Conservation (phyloP, 202 grass and related monocot genomes). For the Zoysia matrella region DNA sequence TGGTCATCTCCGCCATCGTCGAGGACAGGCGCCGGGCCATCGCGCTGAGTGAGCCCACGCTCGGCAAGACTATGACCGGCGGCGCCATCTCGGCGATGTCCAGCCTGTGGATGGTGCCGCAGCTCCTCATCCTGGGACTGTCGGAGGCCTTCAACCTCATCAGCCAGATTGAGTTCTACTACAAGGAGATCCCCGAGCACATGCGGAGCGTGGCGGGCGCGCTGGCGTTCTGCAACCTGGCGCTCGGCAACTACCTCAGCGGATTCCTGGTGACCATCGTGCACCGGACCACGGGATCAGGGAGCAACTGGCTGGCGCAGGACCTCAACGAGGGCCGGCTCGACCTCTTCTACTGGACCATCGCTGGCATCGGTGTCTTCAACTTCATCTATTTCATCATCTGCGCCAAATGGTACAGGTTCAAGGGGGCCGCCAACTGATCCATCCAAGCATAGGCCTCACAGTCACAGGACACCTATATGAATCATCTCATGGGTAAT, state of each 20-base stretch:
- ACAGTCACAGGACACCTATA: no score
- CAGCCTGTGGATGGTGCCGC: slow-evolving; percentile 90
- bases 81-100: slow-evolving; percentile 81
- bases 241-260: slow-evolving; percentile 83
- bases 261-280: slow-evolving; percentile 77
- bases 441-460: neutral
- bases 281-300: slow-evolving; percentile 51
- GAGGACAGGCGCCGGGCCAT: slow-evolving; percentile 68
- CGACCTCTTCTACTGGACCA: slow-evolving; percentile 84
- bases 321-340: slow-evolving; percentile 83
- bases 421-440: slow-evolving; percentile 73
- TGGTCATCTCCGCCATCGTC: slow-evolving; percentile 72
- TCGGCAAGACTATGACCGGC: slow-evolving; percentile 56
- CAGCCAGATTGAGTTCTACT: slow-evolving; percentile 98
- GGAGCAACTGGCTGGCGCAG: slow-evolving; percentile 80
- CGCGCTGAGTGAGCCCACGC: slow-evolving; percentile 46
- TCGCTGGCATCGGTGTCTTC: slow-evolving; percentile 73
- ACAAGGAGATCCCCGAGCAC: slow-evolving; percentile 98
- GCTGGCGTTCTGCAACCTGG: slow-evolving; percentile 80
- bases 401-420: slow-evolving; percentile 97
- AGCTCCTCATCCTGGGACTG: slow-evolving; percentile 84
- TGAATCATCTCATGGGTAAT: slow-evolving; percentile 11
- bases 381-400: slow-evolving; percentile 84
- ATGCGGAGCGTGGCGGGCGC: slow-evolving; percentile 93
- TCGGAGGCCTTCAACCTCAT: slow-evolving; percentile 90